Evolutionary conservation across 179 eudicot species (phyloP).

Genomic region (Corrigiola litoralis): DNA sequence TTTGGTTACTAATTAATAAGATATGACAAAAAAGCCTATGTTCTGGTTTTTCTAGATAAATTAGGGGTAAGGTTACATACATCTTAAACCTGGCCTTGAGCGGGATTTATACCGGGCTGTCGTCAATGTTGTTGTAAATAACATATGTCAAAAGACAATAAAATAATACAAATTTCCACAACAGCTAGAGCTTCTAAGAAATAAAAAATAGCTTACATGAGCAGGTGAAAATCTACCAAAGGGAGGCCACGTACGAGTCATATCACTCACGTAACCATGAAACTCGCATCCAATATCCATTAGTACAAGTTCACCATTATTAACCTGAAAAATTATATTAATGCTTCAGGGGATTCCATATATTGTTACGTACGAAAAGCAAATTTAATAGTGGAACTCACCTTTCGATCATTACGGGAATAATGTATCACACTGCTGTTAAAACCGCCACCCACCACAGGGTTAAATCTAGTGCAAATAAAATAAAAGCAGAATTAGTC

Average conservation of each 20-base stretch:
- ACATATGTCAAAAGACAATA: background rate
- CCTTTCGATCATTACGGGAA: constrained; percentile 88
- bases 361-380: background rate
- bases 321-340: constrained; percentile 42
- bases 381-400: constrained; percentile 30
- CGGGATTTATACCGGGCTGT: too few species aligned
- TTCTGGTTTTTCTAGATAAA: too few species aligned
- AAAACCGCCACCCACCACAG: constrained; percentile 96
- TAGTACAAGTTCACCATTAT: constrained; percentile 68
- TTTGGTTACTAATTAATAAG: too few species aligned
- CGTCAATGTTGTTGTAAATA: background rate
- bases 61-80: too few species aligned
- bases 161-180: background rate
- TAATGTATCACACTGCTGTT: constrained; percentile 91
- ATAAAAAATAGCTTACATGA: constrained; percentile 29
- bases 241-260: constrained; percentile 99
- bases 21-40: too few species aligned
- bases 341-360: constrained; percentile 3
- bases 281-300: constrained; percentile 95
- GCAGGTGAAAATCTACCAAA: constrained; percentile 60
- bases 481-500: constrained; percentile 1
- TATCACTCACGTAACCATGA: constrained; percentile 94
- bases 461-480: constrained; percentile 59
- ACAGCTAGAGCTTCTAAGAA: background rate
- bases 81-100: too few species aligned